Conservation (phyloP, 495 filamentous ascomycete species). For the Neurospora africana region DNA sequence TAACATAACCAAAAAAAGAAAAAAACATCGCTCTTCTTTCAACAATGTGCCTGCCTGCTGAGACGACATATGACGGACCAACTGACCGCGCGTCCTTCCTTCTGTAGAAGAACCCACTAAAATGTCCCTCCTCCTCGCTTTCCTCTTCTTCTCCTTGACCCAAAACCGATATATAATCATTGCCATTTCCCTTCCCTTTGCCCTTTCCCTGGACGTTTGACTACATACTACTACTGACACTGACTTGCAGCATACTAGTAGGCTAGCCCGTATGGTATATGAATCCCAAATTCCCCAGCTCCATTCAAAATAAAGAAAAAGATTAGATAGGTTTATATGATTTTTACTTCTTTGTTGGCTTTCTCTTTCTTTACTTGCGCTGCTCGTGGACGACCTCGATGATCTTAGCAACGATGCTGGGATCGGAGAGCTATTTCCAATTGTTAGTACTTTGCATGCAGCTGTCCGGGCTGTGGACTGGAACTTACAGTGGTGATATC, state of each 20-base stretch:
- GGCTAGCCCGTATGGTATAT: not conserved
- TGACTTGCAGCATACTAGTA: not conserved
- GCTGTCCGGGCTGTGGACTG: not conserved
- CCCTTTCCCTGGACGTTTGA: not conserved
- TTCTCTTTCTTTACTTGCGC: conserved; percentile 32
- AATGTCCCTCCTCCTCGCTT: not conserved
- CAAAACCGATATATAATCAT: not conserved
- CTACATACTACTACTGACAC: not conserved
- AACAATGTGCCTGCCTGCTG: not conserved
- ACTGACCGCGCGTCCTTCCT: not conserved
- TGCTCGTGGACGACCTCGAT: conserved; percentile 62
- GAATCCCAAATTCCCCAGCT: not conserved
- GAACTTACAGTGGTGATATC: conserved; percentile 79
- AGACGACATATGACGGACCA: not conserved
- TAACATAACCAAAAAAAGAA: not conserved
- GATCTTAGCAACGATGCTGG: conserved; percentile 79
- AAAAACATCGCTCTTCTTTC: not conserved
- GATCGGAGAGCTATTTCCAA: conserved; percentile 66
- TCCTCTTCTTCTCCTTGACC: not conserved
- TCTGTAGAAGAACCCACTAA: not conserved
- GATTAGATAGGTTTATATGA: not conserved
- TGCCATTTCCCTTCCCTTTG: not conserved
- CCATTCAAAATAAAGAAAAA: not conserved
- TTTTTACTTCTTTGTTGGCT: not conserved
- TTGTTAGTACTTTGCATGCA: conserved; percentile 26